A percentile compares a stretch with the other conserved stretches of the same genome.
Conservation (phyloP, 2,329 filamentous ascomycete species). For the Diaporthe citriasiana region DNA sequence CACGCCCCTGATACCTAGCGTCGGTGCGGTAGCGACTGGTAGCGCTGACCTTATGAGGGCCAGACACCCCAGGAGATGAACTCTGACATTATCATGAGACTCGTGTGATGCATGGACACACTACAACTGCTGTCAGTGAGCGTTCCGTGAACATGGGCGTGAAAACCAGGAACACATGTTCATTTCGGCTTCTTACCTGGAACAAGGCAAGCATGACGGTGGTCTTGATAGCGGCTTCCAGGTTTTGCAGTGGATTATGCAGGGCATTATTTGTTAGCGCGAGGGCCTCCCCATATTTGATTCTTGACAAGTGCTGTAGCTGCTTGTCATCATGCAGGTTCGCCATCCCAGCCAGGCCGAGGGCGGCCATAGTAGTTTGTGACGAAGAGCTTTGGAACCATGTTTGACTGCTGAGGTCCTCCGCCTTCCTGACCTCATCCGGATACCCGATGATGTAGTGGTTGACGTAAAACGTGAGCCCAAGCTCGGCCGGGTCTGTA, state of each 20-base stretch:
- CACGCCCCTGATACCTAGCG: constrained; percentile 65
- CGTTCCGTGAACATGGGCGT: background rate
- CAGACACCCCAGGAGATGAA: constrained; percentile 71
- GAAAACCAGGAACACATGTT: constrained; percentile 26
- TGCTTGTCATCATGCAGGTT: constrained; percentile 64
- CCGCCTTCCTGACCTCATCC: constrained; percentile 59
- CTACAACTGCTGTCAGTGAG: background rate
- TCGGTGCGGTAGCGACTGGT: constrained; percentile 54
- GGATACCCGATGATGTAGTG: constrained; percentile 66
- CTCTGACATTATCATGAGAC: constrained; percentile 64
- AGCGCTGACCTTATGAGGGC: constrained; percentile 67
- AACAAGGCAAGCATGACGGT: constrained; percentile 73
- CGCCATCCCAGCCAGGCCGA: constrained; percentile 70
- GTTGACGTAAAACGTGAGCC: constrained; percentile 65
- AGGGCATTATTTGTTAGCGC: constrained; percentile 61
- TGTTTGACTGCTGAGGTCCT: constrained; percentile 54
- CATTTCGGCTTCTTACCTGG: constrained; percentile 60
- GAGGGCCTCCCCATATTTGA: constrained; percentile 68
- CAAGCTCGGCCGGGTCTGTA: constrained; percentile 61
- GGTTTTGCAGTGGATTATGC: constrained; percentile 50
- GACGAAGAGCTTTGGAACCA: constrained; percentile 58
- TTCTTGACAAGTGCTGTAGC: constrained; percentile 62
- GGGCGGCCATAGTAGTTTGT: constrained; percentile 66
- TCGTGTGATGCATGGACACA: constrained; percentile 51
- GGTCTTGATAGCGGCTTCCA: constrained; percentile 63